Evolutionary conservation across 73 alveolate species (phyloP).

Genomic region (Uronychia setigera): DNA sequence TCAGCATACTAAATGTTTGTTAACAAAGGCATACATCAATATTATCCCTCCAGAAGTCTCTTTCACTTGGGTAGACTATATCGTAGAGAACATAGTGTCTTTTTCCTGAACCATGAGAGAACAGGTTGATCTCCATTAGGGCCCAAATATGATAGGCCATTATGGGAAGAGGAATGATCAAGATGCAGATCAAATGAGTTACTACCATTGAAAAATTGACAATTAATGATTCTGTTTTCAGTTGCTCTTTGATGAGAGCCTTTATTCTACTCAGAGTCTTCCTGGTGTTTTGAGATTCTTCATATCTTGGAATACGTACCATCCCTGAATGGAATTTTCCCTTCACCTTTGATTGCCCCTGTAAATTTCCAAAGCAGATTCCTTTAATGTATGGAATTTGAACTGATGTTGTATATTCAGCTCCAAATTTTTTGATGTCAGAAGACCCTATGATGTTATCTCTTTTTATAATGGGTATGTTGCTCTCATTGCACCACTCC

Average conservation of each 20-base stretch:
- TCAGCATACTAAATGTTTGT: too few species aligned
- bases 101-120: background rate
- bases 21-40: background rate
- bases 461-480: background rate
- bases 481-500: constrained; percentile 12
- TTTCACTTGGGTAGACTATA: background rate
- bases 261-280: background rate
- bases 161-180: background rate
- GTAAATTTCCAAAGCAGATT: background rate
- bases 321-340: background rate
- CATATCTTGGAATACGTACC: background rate
- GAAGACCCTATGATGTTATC: constrained; percentile 13
- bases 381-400: constrained; percentile 9
- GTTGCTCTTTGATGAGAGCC: background rate
- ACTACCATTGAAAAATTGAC: background rate
- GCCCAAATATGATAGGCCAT: background rate
- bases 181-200: background rate
- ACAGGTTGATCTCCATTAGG: background rate
- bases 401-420: background rate
- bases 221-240: background rate
- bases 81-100: background rate
- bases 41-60: constrained; percentile 9
- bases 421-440: constrained; percentile 17
- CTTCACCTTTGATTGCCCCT: background rate
- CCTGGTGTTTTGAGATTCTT: background rate